Percentiles rank a stretch among this genome's conserved stretches.
These are phyloP conservation scores for Terfezia boudieri DNA, from an alignment of 495 filamentous ascomycete genomes.

Conservation along the genomic window DNA sequence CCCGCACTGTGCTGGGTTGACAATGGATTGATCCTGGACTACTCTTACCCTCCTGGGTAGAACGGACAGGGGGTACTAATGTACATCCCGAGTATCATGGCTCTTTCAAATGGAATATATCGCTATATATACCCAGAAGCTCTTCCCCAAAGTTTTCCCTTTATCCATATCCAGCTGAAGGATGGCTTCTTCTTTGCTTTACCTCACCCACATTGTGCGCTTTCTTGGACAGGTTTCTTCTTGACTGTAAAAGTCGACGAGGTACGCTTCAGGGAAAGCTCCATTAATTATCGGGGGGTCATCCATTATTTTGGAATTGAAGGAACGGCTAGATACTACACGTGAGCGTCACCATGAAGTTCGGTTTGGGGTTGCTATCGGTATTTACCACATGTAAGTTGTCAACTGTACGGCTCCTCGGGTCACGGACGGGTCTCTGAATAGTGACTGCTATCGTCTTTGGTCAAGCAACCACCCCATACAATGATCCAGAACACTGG, in stretches of 20 bases:
- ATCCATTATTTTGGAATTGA: too few species aligned
- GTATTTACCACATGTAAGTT: not conserved
- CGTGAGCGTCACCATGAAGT: not conserved
- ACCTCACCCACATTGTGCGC: not conserved
- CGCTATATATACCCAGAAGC: not conserved
- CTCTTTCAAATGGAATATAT: too few species aligned
- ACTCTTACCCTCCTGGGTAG: not conserved
- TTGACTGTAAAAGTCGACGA: not conserved
- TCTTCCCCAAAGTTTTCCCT: not conserved
- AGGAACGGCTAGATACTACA: not conserved
- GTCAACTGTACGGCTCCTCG: not conserved
- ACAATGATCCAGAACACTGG: conserved; percentile 22
- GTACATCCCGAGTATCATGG: too few species aligned
- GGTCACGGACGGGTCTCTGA: too few species aligned
- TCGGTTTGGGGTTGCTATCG: not conserved
- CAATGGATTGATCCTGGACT: not conserved
- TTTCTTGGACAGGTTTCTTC: not conserved
- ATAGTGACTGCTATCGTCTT: not conserved
- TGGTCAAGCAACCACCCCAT: conserved; percentile 10
- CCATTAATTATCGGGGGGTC: too few species aligned
- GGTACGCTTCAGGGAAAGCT: not conserved
- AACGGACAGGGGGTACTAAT: too few species aligned
- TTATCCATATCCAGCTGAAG: not conserved
- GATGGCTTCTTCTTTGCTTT: not conserved
- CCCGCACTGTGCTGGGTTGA: too few species aligned